Base-by-base conservation (phyloP, 2,329 filamentous ascomycete species). In the Atkinsonella hypoxylon region DNA sequence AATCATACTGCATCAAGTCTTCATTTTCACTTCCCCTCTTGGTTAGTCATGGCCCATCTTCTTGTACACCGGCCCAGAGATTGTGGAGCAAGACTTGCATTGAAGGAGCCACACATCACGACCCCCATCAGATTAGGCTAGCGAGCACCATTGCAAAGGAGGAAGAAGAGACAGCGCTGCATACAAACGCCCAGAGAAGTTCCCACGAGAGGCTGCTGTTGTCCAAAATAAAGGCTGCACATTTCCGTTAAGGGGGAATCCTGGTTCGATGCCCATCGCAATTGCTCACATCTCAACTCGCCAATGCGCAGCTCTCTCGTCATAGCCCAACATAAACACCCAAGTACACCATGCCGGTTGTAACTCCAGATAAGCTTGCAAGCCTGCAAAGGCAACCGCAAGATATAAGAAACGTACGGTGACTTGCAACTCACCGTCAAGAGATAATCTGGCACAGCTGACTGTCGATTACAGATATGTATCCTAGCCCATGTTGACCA, bases 401-500 rank as follows among this genome's bases (percentile, higher is more conserved):
- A 57, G 87, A 90, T 68, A 85, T 98, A 65, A 81, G 93, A 74
- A 98, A 98, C 78, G 89, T 94, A 75, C 67, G 80, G 26, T 26
- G 26, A 26, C 26, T 26, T 26, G 26, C 26, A 26, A 4, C 8
- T 26, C 26, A 4, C 26, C 26, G 7, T 26, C 8, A 26, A 26
- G 7, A 26, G 26, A 8, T 26, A 1, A 26, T 8, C 7, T 26
- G 26, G 26, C 26, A 48, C 41, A 22, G 22, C 47, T 48, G 39
- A 48, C 40, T 9, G 7, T 34, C 4, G 10, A 31, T 18, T 26
- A 17, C 41, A 89, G 87, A 95, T 96, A 58, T 96, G 91, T 67
- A 95, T 97, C 60, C 72, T 97, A 58, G 91, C 91, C 45, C 91
- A 97, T 66, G 91, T 97, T 61, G 93, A 98, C 67, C 93, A 98